Conservation (phyloP, 345 rosid species). For the Syzygium jambos region DNA sequence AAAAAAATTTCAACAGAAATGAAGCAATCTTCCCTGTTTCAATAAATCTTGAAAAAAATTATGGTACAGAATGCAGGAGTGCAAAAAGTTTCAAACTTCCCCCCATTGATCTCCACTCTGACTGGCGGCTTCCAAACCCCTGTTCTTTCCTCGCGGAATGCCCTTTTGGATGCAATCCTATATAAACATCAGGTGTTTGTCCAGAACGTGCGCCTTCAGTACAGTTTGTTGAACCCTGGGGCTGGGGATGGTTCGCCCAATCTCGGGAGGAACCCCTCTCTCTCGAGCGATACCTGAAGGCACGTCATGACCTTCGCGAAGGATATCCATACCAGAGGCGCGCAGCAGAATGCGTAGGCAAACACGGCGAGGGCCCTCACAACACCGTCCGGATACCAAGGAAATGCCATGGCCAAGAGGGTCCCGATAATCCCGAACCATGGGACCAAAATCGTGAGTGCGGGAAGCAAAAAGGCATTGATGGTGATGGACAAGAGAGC, state of each 20-base stretch:
- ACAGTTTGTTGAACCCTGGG: constrained; percentile 40
- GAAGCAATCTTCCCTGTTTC: background rate
- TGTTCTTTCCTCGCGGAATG: background rate
- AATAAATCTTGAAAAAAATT: background rate
- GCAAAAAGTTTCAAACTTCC: background rate
- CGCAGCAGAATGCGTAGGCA: constrained; percentile 61
- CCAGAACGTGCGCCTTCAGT: constrained; percentile 5
- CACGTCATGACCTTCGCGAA: constrained; percentile 39
- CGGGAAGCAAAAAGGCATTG: constrained; percentile 63
- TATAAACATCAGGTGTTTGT: background rate
- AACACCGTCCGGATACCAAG: constrained; percentile 64
- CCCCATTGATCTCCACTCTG: background rate
- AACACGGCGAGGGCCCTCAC: constrained; percentile 65
- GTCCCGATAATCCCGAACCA: constrained; percentile 59
- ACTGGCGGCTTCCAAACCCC: background rate
- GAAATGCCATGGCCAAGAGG: constrained; percentile 77
- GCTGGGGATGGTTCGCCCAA: constrained; percentile 40
- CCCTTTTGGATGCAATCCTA: background rate
- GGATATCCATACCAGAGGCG: constrained; percentile 65
- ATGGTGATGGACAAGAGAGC: constrained; percentile 54
- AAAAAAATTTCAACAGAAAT: background rate
- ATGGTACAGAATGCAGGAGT: background rate
- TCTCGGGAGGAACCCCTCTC: constrained; percentile 67
- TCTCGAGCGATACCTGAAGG: constrained; percentile 63
- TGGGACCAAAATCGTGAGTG: constrained; percentile 41